Percentiles rank a stretch among this genome's conserved stretches.
Evolutionary conservation across 2,329 filamentous ascomycete species (phyloP).

Genomic region (Periconia sp.): DNA sequence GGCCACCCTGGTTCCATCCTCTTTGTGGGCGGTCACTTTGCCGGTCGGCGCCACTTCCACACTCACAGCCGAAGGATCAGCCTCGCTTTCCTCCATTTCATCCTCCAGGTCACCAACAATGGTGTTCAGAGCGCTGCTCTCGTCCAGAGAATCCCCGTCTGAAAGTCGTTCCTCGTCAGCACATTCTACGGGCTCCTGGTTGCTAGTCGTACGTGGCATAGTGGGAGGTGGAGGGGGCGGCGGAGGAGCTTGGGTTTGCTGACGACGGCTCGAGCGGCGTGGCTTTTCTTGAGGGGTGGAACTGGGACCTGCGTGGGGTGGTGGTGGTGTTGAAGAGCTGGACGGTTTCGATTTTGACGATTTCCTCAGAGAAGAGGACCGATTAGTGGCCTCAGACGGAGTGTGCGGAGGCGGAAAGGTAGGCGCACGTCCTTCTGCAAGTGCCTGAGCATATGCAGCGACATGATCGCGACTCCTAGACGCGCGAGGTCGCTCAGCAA

Average conservation of each 20-base stretch:
- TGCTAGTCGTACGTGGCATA: slow-evolving; percentile 34
- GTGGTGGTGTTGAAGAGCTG: slow-evolving; percentile 44
- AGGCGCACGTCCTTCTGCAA: slow-evolving; percentile 46
- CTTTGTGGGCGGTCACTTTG: slow-evolving; percentile 86
- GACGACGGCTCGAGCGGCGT: slow-evolving; percentile 65
- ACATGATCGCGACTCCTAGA: slow-evolving; percentile 64
- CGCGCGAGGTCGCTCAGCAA: slow-evolving; percentile 72
- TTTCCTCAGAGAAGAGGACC: slow-evolving; percentile 28
- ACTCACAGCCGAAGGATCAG: slow-evolving; percentile 85
- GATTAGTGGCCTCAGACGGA: slow-evolving; percentile 35
- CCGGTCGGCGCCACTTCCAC: slow-evolving; percentile 85
- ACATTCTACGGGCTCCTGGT: slow-evolving; percentile 74
- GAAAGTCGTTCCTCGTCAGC: slow-evolving; percentile 86
- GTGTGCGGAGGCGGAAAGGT: slow-evolving; percentile 39
- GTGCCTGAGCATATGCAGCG: slow-evolving; percentile 76
- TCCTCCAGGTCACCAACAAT: slow-evolving; percentile 91
- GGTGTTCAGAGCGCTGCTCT: slow-evolving; percentile 69
- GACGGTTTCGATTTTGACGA: slow-evolving; percentile 32
- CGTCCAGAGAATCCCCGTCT: slow-evolving; percentile 70
- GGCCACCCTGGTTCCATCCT: slow-evolving; percentile 83
- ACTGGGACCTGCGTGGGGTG: slow-evolving; percentile 48
- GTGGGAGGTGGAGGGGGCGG: slow-evolving; percentile 53
- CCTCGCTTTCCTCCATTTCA: slow-evolving; percentile 71
- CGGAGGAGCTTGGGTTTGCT: slow-evolving; percentile 52
- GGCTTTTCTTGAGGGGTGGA: slow-evolving; percentile 61